Base-by-base conservation (phyloP, 306 rosid species). In the Cicer pinnatifidum region DNA sequence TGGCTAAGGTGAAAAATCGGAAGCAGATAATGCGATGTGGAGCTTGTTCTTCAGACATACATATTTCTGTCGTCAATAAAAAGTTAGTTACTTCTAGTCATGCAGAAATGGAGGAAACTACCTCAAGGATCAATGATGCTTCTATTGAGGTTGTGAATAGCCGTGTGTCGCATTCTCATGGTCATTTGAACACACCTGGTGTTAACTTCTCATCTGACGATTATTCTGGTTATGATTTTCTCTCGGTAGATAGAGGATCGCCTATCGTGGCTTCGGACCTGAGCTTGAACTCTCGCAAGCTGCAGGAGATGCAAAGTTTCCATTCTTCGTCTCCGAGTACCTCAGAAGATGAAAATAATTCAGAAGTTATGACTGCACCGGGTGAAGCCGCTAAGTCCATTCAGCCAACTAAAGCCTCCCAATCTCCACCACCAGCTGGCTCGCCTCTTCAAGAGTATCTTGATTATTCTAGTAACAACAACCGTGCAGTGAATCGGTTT, bases 161-260 rank as follows among this genome's bases (percentile, higher is more conserved):
- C 16, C 37, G 65, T 33, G 71, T 78, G 28, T 69, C 81, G 46
- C 84, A 73, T 78, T 76, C 86, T 44, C 79, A 75, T 23, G 82
- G 84, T 61, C 88, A 69, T 69, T 80, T 62, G 69, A 79, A 85
- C 70, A 69, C 77, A 64, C 61, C 37, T 51, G 85, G 82, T 69
- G 89, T 83, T 65, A 85, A 88, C 78, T 87, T 90, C 87, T 95
- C 97, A 6, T 91, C 97, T 43, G 97, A 88, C 72, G 98, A 95
- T 82, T 95, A 90, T 87, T 86, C 92, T 63, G 92, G 96, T 66
- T 95, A 85, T 57, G 93, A 91, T 87, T 95, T 91, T 78, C 92
- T 87, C 62, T 89, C 92, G 3, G 82, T 86, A 35, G 99, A 95
- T 77, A 88, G 86, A 81, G 99, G 86, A 41, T 84, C 89, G 48